phyloP scores from a whole-genome alignment of 176 grass and related monocot species.

The Rhynchospora pubera region DNA sequence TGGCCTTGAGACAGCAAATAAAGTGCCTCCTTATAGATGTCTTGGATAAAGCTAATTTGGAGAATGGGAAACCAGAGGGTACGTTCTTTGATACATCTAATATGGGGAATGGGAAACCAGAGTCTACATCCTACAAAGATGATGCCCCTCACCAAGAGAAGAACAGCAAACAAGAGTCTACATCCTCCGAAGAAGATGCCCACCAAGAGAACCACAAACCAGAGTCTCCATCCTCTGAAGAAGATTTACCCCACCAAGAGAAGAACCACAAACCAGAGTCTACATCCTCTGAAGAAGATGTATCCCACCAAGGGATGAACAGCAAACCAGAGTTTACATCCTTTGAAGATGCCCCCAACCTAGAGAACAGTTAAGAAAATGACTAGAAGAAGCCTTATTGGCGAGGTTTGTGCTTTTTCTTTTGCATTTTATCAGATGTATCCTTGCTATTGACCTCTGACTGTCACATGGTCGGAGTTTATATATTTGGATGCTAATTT shows the following conservation, averaged over 20 bases:
- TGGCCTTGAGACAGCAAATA: slow-evolving; percentile 43
- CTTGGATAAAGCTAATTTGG: slow-evolving; percentile 32
- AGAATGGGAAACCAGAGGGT: slow-evolving; percentile 3
- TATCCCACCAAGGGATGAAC: neutral
- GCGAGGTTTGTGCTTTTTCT: neutral
- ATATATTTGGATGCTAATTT: neutral
- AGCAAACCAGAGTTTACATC: neutral
- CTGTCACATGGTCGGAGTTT: neutral
- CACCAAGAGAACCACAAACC: neutral
- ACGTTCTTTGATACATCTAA: slow-evolving; percentile 32
- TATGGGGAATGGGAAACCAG: neutral
- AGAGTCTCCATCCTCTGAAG: slow-evolving; percentile 1
- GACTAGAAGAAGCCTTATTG: neutral
- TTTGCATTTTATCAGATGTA: neutral
- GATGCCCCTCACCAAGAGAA: neutral
- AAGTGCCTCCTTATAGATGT: slow-evolving; percentile 30
- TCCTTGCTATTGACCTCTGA: neutral
- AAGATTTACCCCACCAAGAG: no score
- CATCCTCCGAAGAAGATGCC: neutral
- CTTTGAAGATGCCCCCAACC: neutral
- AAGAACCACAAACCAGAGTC: slow-evolving; percentile 15
- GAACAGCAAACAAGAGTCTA: slow-evolving; percentile 9
- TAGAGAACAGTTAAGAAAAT: neutral
- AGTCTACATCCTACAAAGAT: slow-evolving; percentile 1
- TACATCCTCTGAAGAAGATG: neutral